Conservation (phyloP, 1,139 yeast species). For the Geotrichum histeridarum region DNA sequence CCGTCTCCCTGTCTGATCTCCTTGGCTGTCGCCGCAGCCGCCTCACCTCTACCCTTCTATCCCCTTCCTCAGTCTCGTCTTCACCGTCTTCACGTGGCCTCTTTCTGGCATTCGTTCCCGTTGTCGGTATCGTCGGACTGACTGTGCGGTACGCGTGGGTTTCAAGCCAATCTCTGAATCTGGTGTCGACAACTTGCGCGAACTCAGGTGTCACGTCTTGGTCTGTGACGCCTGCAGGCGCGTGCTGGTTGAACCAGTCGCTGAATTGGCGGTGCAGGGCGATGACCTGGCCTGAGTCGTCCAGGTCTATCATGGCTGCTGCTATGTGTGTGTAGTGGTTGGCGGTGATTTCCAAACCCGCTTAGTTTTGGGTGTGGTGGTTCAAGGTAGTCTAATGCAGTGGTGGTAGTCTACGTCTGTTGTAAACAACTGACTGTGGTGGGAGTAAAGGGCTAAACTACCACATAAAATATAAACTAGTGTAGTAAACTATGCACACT, state of each 20-base stretch:
- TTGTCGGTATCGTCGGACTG: neutral
- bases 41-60: neutral
- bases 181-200: neutral
- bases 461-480: too few species aligned
- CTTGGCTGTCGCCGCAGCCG: neutral
- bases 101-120: neutral
- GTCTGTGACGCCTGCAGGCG: neutral
- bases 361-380: too few species aligned
- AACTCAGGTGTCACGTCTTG: neutral
- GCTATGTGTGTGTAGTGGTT: neutral
- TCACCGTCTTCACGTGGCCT: neutral
- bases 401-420: too few species aligned
- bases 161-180: neutral
- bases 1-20: neutral
- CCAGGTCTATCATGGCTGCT: neutral
- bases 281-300: slow-evolving; percentile 1
- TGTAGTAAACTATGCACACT: too few species aligned
- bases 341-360: too few species aligned
- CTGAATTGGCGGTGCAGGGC: neutral
- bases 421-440: too few species aligned
- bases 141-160: too few species aligned
- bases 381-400: too few species aligned
- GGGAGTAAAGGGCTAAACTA: too few species aligned
- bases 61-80: neutral
- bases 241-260: neutral